Percentiles rank a stretch among this genome's conserved stretches.
These are phyloP conservation scores for Sporothrix brasiliensis DNA, from an alignment of 2,329 filamentous ascomycete genomes.

Conservation along the genomic window DNA sequence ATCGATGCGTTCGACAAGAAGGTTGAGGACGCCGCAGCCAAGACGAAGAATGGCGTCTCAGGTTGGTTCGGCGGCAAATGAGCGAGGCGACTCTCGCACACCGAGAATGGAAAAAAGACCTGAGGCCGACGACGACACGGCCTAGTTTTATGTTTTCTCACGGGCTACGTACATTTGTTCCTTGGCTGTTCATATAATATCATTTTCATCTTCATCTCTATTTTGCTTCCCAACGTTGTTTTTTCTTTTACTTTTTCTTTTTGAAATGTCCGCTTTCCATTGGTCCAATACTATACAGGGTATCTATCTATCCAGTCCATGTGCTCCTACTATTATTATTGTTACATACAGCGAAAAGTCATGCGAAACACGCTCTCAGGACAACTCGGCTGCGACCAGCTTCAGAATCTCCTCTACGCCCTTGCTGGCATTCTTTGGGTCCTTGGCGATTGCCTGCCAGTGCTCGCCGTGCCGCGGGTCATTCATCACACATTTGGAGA, in stretches of 20 bases:
- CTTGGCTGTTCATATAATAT: slow-evolving; percentile 23
- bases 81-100: not conserved
- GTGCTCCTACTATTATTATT: not conserved
- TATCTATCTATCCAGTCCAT: slow-evolving; percentile 30
- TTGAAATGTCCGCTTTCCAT: slow-evolving; percentile 3
- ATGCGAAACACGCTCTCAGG: not conserved
- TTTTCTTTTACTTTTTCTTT: not conserved
- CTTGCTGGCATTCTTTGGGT: slow-evolving; percentile 77
- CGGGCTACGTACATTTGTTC: not conserved
- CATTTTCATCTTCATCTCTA: not conserved
- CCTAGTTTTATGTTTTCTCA: not conserved
- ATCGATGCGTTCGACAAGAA: slow-evolving; percentile 83
- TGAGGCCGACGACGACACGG: not conserved
- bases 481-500: slow-evolving; percentile 76
- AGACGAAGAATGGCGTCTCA: slow-evolving; percentile 82
- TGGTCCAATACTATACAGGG: slow-evolving; percentile 22
- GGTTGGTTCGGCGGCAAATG: slow-evolving; percentile 79
- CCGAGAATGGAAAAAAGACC: not conserved
- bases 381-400: slow-evolving; percentile 64
- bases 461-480: slow-evolving; percentile 92
- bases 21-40: slow-evolving; percentile 73
- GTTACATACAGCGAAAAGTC: not conserved
- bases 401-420: slow-evolving; percentile 79
- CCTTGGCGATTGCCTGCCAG: slow-evolving; percentile 86
- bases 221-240: not conserved